Base-by-base conservation (phyloP, 805 yeast genomes). In the Kluyveromyces aestuarii region DNA sequence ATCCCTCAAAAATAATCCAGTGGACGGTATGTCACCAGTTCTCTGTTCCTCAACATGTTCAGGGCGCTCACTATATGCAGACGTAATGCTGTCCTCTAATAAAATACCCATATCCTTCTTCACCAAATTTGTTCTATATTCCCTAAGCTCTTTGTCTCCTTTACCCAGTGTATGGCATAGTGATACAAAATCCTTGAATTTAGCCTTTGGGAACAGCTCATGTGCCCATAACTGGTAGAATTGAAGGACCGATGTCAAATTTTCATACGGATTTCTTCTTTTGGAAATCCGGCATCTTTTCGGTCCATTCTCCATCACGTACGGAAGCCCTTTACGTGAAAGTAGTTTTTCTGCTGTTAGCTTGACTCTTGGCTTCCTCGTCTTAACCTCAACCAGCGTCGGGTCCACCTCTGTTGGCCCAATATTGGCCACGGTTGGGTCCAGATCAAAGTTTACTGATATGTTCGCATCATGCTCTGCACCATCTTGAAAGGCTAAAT, bases 161-260 rank as follows among this genome's bases (percentile, higher is more conserved):
- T 63, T 65, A 13, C 85, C 82, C 40, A 79, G 72, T 14, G 72
- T 66, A 39, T 74, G 70, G 44, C 81, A 64, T 55, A 83, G 64
- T 21, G 72, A 70, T 1, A 84, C 66, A 57, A 89, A 81, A 62
- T 87, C 95, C 43, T 71, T 70, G 54, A 89, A 86, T 52, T 78
- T 81, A 14, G 93, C 87, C 67, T 84, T 85, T 5, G 96, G 95
- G 59, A 76, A 87, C 37, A 88, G 57, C 19, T 75, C 70, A 62
- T 85, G 91, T 0, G 84, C 88, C 90, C 91, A 85, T 35, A 81
- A 57, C 63, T 84, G 88, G 61, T 83, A 85, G 37, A 75, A 70
- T 30, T 73, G 72, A 8, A 84, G 61, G 7, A 85, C 61, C 25
- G 56, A 52, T 1, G 58, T 48, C 37, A 64, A 52, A 46, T 64